Evolutionary conservation across 176 grass and related monocot species (phyloP), one percentile per base, ranked within the genome.

Genomic region (Oryza glumipatula): DNA sequence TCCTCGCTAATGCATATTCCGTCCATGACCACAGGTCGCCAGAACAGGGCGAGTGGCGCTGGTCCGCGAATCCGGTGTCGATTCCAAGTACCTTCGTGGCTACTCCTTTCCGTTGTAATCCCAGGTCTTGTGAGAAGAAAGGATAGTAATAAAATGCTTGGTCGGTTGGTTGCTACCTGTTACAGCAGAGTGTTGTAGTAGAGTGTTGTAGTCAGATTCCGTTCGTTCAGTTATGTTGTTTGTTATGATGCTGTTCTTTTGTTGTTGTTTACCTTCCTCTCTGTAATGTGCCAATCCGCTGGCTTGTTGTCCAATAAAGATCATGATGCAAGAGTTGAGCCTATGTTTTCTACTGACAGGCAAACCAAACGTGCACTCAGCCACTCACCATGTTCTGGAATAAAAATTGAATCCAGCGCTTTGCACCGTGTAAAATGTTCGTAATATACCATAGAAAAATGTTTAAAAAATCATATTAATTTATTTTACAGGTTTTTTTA

Each of bases 11-110:
- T 10, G 6, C 30, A 32, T 84, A 13, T 69, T 78, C 10, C 65
- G 7, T 80, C 9, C 41, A 8, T 88, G 11, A 28, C 85, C 5
- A 28, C 85, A 98, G 96, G 96, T 98, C 1, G 93, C 96, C 21
- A 79, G 96, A 88, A 98, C 96, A 13, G 93, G 96, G 2, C 68
- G 93, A n/a, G 78, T 94, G 56, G 96, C 91, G 9, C 84, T 99
- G 63, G 54, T 89, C 75, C 92, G 91, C 2, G 96, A 99, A 51
- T 99, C 93, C 3, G 79, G 94, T 9, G 96, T 96, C 0, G 91
- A 99, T 26, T 99, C 96, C 1, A 94, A 92, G 61, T 84, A 87
- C 83, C 84, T 99, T 38, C 94, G 93, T 0, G 93, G 89, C 4
- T 96, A 84, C 82, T 83, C 91, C 52, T 82, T 95, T 19, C 87